A percentile compares a stretch with the other conserved stretches of the same genome.
Conservation (phyloP, 257 asterid genomes). For the Salvia miltiorrhiza region DNA sequence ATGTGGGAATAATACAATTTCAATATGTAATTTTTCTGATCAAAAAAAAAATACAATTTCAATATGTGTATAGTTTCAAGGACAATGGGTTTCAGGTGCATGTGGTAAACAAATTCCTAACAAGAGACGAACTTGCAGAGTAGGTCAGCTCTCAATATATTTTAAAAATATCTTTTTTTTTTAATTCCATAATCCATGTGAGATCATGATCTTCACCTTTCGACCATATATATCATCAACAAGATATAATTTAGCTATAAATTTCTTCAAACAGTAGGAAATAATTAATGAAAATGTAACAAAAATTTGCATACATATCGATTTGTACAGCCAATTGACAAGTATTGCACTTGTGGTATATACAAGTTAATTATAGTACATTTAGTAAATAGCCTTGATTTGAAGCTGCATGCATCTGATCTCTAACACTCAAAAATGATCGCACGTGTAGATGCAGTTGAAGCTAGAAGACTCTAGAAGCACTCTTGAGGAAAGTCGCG, state of each 20-base stretch:
- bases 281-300: too few relatives aligned
- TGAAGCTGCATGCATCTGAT: neutral
- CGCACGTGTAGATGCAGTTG: neutral
- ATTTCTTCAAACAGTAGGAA: too few relatives aligned
- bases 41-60: too few relatives aligned
- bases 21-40: too few relatives aligned
- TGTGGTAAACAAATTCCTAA: neutral
- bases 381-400: too few relatives aligned
- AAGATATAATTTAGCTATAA: neutral
- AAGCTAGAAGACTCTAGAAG: conserved; percentile 25
- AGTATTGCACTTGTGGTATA: too few relatives aligned
- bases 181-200: conserved; percentile 3
- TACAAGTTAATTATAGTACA: too few relatives aligned
- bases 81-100: neutral
- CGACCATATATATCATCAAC: too few relatives aligned
- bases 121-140: neutral
- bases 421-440: neutral
- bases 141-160: neutral
- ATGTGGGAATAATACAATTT: conserved; percentile 2
- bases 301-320: too few relatives aligned
- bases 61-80: neutral
- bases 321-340: too few relatives aligned
- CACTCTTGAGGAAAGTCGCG: conserved; percentile 33
- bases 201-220: neutral
- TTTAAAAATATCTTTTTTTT: neutral